These are phyloP conservation scores for Cantharellus cinnabarinus DNA, from an alignment of 768 basidiomycete species.

Conservation along the genomic window DNA sequence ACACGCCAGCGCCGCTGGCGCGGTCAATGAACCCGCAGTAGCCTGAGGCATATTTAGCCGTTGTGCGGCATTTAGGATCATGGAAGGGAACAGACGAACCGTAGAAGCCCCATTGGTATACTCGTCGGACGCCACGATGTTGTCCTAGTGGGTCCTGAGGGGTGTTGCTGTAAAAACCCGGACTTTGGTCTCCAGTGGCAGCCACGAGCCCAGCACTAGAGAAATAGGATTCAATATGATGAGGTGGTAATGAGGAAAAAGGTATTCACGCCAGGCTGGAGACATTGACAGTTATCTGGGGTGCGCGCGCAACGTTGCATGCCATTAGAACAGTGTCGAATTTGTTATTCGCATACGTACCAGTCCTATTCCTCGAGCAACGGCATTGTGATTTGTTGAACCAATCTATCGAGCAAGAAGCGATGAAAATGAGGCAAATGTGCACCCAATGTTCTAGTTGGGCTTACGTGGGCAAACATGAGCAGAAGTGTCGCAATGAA, in stretches of 20 bases:
- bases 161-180: conserved; percentile 8
- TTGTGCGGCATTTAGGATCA: not conserved
- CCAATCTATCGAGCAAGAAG: conserved; percentile 7
- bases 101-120: conserved; percentile 10
- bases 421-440: not conserved
- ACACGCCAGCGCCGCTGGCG: not conserved
- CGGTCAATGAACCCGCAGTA: conserved; percentile 6
- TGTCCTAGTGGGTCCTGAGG: conserved; percentile 6
- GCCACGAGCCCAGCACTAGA: conserved; percentile 3
- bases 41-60: not conserved
- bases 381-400: conserved; percentile 6
- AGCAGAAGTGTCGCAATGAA: conserved; percentile 7
- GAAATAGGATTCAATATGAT: not conserved
- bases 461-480: conserved; percentile 10
- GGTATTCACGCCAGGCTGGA: conserved; percentile 7
- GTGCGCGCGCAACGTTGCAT: not conserved
- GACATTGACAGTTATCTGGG: conserved; percentile 8
- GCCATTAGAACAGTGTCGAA: not conserved
- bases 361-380: conserved; percentile 7
- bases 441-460: not conserved
- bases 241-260: not conserved
- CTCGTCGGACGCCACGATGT: conserved; percentile 7
- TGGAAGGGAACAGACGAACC: conserved; percentile 1
- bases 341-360: not conserved
- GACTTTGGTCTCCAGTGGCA: conserved; percentile 7